Base-by-base conservation (phyloP, 768 basidiomycete genomes). In the Chalciporus chontae region DNA sequence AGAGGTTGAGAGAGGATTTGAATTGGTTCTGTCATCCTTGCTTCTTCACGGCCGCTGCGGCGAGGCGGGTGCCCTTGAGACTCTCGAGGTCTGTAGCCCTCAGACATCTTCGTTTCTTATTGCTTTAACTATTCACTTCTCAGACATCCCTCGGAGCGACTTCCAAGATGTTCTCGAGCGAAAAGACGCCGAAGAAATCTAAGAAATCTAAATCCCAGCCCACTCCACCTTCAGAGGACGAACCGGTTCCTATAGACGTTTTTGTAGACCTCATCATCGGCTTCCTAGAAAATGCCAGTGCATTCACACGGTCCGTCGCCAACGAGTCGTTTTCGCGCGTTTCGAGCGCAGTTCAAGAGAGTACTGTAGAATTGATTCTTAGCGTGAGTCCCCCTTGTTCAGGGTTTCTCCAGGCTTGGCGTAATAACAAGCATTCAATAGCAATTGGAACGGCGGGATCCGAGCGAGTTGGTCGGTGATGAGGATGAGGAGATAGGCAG, bases 211-310 rank as follows among this genome's bases (percentile, higher is more conserved):
- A 59, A 42, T 46, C 45, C 34, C 42, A 52, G n/a, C 26, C 41
- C 3, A 17, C 39, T 5, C 32, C 43, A 10, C 42, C 41, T 9
- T 58, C 40, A 38, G 60, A 44, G 52, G 66, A 52, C 47, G 71
- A 71, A 3, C 73, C 77, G 1, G 78, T 79, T 42, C 84, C 93
- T 1, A 81, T 94, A 47, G 93, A 96, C 53, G 69, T 93, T 39
- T 76, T 97, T 36, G 83, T 94, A 29, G 94, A 97, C 63, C 77
- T 79, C n/a, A 81, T 97, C 43, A 90, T 99, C 42, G 91, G 91
- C 6, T 86, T 90, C 62, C 70, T 99, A 32, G 93, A 97, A 64
- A 80, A 86, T 50, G 84, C 85, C 3, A 87, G 85, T 5, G 80
- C 84, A 36, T 94, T 87, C 65, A 76, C 88, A 69, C 84, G 92